Evolutionary conservation across 176 grass and related monocot species (phyloP), one percentile per base, ranked within the genome.

Genomic region (Musa beccarii): DNA sequence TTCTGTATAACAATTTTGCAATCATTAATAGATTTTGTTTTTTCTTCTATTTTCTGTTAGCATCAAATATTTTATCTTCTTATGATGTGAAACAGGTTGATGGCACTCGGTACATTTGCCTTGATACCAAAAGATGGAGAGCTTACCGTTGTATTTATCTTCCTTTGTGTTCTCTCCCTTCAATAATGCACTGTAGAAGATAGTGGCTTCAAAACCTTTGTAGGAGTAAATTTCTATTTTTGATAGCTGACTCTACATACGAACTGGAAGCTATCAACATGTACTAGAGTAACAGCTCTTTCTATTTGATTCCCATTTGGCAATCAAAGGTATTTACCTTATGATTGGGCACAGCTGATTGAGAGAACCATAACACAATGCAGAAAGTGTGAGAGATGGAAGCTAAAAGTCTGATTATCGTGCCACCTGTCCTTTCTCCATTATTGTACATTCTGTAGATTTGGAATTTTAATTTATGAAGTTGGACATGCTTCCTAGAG

Each of bases 381-480:
- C 68, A 22, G 68, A 25, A 59, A 66, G 63, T 51, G 68, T 34
- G 68, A 6, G 68, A 51, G 43, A 51, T 70, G 8, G 68, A 70
- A 70, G 43, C 49, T 49, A 16, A 69, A 69, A 69, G 34, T 10
- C 29, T 34, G 29, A 3, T 34, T 34, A 50, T 50, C 28, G 10
- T 11, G 15, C 19, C 28, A 49, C 29, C 43, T 70, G 9, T 66
- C 68, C 20, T 52, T 70, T 49, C 29, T 21, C 15, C 19, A 17
- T 70, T 70, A 21, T 25, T 70, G 68, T 70, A 51, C 25, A 70
- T 70, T 50, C 14, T 70, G 49, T 51, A 51, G 16, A 70, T 70
- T 51, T 51, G 68, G 43, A 34, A 51, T 52, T 21, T 50, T 70
- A 51, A 70, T 70, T 70, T 49, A 43, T 66, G 63, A 51, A 70